A percentile compares a stretch with the other conserved stretches of the same genome.
Evolutionary conservation across 2,329 filamentous ascomycete genomes (phyloP).

Genomic region (Fusarium pseudocircinatum): DNA sequence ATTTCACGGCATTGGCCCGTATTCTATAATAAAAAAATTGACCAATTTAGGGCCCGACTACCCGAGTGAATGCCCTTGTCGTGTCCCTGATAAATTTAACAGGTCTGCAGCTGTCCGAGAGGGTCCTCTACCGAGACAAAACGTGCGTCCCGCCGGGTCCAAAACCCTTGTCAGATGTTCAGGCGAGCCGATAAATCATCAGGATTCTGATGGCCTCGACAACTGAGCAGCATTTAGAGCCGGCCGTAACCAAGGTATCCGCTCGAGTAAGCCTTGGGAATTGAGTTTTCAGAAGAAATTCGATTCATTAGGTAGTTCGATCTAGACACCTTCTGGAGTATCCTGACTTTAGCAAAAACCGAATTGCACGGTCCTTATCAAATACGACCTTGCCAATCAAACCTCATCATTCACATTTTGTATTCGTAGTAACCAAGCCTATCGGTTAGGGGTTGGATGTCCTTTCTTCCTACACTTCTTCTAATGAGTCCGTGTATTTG

Average conservation of each 20-base stretch:
- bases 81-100: slow-evolving; percentile 1
- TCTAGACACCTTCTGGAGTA: neutral
- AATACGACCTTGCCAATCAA: slow-evolving; percentile 2
- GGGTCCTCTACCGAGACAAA: slow-evolving; percentile 8
- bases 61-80: neutral
- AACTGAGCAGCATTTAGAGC: neutral
- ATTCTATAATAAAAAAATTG: neutral
- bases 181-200: neutral
- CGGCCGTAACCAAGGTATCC: neutral
- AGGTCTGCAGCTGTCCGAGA: neutral
- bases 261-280: neutral
- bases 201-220: neutral
- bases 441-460: neutral
- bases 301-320: neutral
- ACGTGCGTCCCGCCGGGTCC: slow-evolving; percentile 6
- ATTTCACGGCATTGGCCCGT: neutral
- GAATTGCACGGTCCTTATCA: neutral
- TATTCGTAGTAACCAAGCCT: neutral
- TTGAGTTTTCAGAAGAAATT: neutral
- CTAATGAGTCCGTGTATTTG: neutral
- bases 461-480: neutral
- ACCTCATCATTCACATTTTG: neutral
- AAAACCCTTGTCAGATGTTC: slow-evolving; percentile 2
- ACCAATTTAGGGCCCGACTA: slow-evolving; percentile 4
- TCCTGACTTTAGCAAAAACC: neutral